These are phyloP conservation scores for Pichia scutulata DNA, from an alignment of 805 yeast genomes.

Conservation along the genomic window DNA sequence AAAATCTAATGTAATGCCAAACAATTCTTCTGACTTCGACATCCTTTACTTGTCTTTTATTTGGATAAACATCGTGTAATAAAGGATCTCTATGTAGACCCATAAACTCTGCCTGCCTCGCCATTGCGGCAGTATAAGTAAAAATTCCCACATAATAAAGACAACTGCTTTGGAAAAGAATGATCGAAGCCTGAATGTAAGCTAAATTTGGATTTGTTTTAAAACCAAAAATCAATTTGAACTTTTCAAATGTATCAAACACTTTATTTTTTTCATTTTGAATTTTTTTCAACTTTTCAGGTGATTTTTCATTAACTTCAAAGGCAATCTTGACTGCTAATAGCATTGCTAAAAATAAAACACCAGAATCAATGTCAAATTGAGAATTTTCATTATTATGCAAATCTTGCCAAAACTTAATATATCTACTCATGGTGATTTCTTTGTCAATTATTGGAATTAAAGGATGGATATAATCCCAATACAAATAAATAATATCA, in stretches of 20 bases:
- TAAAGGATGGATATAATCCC: conserved; percentile 12
- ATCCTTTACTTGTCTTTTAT: conserved; percentile 6
- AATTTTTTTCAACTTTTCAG: neutral
- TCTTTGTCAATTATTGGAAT: conserved; percentile 11
- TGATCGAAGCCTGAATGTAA: conserved; percentile 10
- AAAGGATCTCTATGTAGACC: conserved; percentile 14
- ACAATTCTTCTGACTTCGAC: conserved; percentile 9
- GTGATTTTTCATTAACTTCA: conserved; percentile 6
- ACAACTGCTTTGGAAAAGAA: conserved; percentile 9
- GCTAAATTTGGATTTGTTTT: conserved; percentile 8
- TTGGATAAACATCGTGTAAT: conserved; percentile 9
- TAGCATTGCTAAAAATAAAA: conserved; percentile 10
- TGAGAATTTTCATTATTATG: neutral
- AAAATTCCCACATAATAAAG: conserved; percentile 10
- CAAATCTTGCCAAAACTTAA: conserved; percentile 9
- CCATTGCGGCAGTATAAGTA: conserved; percentile 10
- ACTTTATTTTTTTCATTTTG: conserved; percentile 1
- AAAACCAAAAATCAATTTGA: conserved; percentile 7
- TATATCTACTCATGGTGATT: neutral
- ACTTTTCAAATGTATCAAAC: conserved; percentile 9
- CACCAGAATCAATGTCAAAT: conserved; percentile 11
- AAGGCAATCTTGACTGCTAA: conserved; percentile 9
- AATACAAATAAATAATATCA: conserved; percentile 6
- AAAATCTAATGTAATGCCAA: conserved; percentile 12
- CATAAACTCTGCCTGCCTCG: conserved; percentile 14